Conservation (phyloP, 1,139 yeast species). For the Blastobotrys arbuscula region DNA sequence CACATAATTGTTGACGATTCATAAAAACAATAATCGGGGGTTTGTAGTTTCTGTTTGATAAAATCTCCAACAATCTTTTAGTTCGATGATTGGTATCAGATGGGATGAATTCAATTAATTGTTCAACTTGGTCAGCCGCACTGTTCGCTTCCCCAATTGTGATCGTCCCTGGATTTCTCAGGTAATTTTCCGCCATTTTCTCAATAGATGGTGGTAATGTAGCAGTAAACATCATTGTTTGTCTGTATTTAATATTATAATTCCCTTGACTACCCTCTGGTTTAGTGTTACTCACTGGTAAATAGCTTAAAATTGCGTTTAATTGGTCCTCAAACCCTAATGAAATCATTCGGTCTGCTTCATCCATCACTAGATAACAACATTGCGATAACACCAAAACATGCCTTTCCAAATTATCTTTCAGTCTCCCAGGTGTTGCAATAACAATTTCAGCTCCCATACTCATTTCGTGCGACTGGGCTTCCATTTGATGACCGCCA, state of each 20-base stretch:
- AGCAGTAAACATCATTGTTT: slow-evolving; percentile 90
- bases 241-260: slow-evolving; percentile 31
- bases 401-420: slow-evolving; percentile 71
- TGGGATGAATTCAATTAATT: slow-evolving; percentile 52
- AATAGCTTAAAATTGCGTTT: slow-evolving; percentile 46
- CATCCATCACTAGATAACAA: slow-evolving; percentile 73
- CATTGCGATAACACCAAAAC: slow-evolving; percentile 57
- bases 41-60: slow-evolving; percentile 32
- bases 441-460: slow-evolving; percentile 77
- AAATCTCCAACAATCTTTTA: slow-evolving; percentile 34
- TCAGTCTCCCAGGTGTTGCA: slow-evolving; percentile 89
- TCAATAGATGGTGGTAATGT: slow-evolving; percentile 79
- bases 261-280: slow-evolving; percentile 23
- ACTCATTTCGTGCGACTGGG: slow-evolving; percentile 54
- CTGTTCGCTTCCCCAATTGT: slow-evolving; percentile 58
- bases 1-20: slow-evolving; percentile 70
- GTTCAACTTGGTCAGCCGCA: slow-evolving; percentile 62
- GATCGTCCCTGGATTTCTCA: slow-evolving; percentile 54
- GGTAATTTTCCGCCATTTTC: slow-evolving; percentile 54
- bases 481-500: slow-evolving; percentile 86
- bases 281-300: slow-evolving; percentile 38
- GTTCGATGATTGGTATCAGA: slow-evolving; percentile 38
- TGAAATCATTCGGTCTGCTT: slow-evolving; percentile 93
- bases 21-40: slow-evolving; percentile 74
- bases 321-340: slow-evolving; percentile 88